Base-by-base conservation (phyloP, 495 filamentous ascomycete species). In the Clohesyomyces aquaticus region DNA sequence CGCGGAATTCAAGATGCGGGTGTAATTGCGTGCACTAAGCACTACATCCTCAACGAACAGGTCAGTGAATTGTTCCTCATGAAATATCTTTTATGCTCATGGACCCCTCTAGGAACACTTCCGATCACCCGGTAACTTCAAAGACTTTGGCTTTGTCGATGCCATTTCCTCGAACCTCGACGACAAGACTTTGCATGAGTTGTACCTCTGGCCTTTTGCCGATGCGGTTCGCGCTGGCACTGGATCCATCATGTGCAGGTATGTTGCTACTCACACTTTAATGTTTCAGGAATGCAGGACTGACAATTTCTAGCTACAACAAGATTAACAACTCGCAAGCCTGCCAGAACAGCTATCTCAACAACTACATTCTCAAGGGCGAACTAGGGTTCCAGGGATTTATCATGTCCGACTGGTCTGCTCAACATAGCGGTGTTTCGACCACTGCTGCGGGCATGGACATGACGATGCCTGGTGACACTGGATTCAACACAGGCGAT, bases 351-450 rank as follows among this genome's bases (percentile, higher is more conserved):
- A 91, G 88, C 41, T 85, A 92, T 72, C 79, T 80, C 2, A 69
- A 91, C 53, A 96, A 96, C 78, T 84, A 88, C 73, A 71, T 96
- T 21, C 84, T 98, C 55, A 98, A 98, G 79, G 80, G 85, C 55
- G 94, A 98, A 72, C 81, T 97, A 6, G 93, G 88, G 27, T 98
- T 96, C 81, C 94, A 97, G 77, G 93, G 93, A 10, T 96, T 96
- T 71, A 72, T 78, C 46, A 61, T 74, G 61, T 65, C 55, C 32
- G 73, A 75, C 59, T 74, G 72, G 72, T 49, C 59, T 43, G 71
- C 90, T 4, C 92, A 96, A 69, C 89, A 95, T 74, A 84, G 87
- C 18, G 94, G 94, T 72, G 91, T 88, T 18, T 81, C 84, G 28
- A 80, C 81, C 59, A 89, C 91, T 28, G 77, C 91, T 25, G 94